Conservation (phyloP, 1,284 basidiomycete species). For the Irpex rosettiformis region DNA sequence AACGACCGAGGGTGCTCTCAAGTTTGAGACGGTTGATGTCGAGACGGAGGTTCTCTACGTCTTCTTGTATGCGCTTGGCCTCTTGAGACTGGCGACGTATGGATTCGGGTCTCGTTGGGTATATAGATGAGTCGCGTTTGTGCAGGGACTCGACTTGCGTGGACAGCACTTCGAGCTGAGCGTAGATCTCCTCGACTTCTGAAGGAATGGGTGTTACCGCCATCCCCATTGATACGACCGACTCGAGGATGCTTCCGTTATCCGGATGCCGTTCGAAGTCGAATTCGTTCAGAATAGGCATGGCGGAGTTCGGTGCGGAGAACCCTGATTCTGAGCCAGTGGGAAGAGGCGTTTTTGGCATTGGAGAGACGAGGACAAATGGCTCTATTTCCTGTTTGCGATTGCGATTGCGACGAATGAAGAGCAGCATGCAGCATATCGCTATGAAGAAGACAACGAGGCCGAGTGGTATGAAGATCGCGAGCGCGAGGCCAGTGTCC, state of each 20-base stretch:
- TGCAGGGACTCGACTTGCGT: slow-evolving; percentile 1
- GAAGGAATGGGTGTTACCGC: slow-evolving; percentile 4
- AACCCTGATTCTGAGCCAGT: not conserved
- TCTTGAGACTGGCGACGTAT: not conserved
- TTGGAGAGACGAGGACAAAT: not conserved
- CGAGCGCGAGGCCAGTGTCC: not conserved
- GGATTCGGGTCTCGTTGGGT: not conserved
- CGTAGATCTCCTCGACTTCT: slow-evolving; percentile 9
- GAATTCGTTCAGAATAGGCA: not conserved
- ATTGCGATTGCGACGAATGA: not conserved
- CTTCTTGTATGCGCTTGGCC: slow-evolving; percentile 1
- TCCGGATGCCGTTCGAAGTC: not conserved
- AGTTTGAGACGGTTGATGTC: slow-evolving; percentile 9
- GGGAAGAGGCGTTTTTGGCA: not conserved
- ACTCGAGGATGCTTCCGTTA: not conserved
- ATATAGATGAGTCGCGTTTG: not conserved
- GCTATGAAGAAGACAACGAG: not conserved
- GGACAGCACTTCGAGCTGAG: slow-evolving; percentile 9
- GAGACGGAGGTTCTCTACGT: slow-evolving; percentile 5
- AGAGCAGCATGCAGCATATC: not conserved
- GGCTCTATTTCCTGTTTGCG: not conserved
- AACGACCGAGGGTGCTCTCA: not conserved
- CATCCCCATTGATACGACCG: not conserved
- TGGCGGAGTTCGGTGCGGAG: not conserved
- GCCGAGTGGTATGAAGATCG: not conserved